Evolutionary conservation across 257 asterid species (phyloP).

Genomic region (Plantago ovata): DNA sequence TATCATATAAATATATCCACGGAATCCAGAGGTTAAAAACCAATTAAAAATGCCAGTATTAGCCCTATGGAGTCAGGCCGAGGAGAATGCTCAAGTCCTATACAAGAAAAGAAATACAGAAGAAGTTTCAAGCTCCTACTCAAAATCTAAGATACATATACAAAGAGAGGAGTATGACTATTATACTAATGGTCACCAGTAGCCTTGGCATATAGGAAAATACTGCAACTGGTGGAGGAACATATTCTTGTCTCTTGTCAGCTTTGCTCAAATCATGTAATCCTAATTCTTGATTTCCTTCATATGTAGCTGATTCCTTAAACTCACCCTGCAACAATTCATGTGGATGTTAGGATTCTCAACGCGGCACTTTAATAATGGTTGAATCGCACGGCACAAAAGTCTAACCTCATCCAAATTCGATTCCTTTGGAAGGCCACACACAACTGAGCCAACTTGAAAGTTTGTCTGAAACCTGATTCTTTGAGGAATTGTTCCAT

Average conservation of each 20-base stretch:
- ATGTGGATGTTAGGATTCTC: background rate
- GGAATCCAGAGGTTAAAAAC: constrained; percentile 13
- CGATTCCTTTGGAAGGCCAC: constrained; percentile 31
- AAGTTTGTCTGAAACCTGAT: constrained; percentile 47
- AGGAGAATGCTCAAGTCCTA: constrained; percentile 20
- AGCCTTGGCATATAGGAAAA: constrained; percentile 35
- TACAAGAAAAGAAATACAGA: constrained; percentile 8
- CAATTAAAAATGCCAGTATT: constrained; percentile 5
- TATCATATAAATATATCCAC: constrained; percentile 8
- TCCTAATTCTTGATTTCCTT: constrained; percentile 14
- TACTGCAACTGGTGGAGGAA: constrained; percentile 21
- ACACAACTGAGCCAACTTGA: constrained; percentile 51
- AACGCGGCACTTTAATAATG: background rate
- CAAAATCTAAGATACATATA: constrained; percentile 31
- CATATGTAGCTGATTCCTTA: constrained; percentile 20
- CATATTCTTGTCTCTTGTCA: background rate
- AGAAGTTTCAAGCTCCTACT: constrained; percentile 6
- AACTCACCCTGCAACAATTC: constrained; percentile 46
- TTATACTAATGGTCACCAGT: constrained; percentile 37
- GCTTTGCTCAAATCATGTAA: constrained; percentile 16
- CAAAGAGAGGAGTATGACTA: constrained; percentile 35
- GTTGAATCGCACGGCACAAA: background rate
- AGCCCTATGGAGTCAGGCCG: constrained; percentile 27
- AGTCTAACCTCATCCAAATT: constrained; percentile 42
- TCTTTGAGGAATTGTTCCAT: constrained; percentile 78